Percentiles rank a stretch among this genome's conserved stretches.
These are phyloP conservation scores for Mycena galopus DNA, from an alignment of 768 basidiomycete genomes.

Conservation along the genomic window DNA sequence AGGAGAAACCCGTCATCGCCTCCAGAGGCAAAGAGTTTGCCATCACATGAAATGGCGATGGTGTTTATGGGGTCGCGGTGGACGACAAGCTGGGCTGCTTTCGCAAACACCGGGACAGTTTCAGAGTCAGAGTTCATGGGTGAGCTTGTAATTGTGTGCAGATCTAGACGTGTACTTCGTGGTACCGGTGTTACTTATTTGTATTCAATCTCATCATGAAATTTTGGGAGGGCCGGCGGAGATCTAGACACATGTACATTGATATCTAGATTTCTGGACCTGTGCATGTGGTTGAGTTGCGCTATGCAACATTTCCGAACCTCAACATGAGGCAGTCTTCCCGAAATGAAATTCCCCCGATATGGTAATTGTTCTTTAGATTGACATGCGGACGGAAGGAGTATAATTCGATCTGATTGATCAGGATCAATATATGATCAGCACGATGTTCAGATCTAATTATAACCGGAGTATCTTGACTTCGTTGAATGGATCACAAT, in stretches of 20 bases:
- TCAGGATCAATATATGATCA: too few species aligned
- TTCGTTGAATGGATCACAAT: not conserved
- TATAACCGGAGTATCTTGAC: too few species aligned
- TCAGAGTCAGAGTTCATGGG: not conserved
- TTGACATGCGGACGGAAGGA: too few species aligned
- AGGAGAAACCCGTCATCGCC: not conserved
- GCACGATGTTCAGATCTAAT: too few species aligned
- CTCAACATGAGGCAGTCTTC: not conserved
- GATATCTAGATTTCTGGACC: not conserved
- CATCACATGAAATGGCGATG: not conserved
- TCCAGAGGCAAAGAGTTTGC: not conserved
- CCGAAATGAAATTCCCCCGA: not conserved
- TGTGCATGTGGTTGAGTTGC: not conserved
- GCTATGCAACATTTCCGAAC: not conserved
- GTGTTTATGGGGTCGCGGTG: not conserved
- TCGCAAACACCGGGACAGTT: not conserved
- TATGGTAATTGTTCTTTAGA: not conserved
- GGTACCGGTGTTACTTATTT: too few species aligned
- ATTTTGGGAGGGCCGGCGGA: not conserved
- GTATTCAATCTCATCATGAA: too few species aligned
- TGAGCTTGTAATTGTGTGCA: not conserved
- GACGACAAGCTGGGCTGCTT: not conserved
- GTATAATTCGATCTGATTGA: too few species aligned
- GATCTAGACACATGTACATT: not conserved
- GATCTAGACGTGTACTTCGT: not conserved